Conservation (phyloP, 106 monocot genomes). For the Dendrobium catenatum region DNA sequence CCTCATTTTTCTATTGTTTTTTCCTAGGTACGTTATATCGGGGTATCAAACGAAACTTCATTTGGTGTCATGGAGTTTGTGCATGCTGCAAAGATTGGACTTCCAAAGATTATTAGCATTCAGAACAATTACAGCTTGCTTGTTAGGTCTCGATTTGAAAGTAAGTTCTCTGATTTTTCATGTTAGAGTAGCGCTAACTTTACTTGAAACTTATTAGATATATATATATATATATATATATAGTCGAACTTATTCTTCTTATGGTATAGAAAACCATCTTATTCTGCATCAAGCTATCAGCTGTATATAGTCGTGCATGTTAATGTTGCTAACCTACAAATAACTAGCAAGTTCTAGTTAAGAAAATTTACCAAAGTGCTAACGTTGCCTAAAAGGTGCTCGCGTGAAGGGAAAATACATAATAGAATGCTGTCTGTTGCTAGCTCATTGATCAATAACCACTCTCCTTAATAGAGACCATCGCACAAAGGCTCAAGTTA, state of each 20-base stretch:
- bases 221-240: neutral
- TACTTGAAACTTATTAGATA: too few species aligned
- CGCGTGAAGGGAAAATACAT: too few species aligned
- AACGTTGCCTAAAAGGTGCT: too few species aligned
- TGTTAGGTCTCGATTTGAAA: constrained; percentile 71
- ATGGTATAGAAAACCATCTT: neutral
- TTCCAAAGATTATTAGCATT: constrained; percentile 93
- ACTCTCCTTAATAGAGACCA: too few species aligned
- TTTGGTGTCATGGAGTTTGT: constrained; percentile 95
- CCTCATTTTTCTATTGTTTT: neutral
- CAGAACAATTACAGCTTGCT: constrained; percentile 86
- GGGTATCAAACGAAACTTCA: constrained; percentile 97
- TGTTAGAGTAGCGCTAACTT: too few species aligned
- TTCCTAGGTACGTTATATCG: constrained; percentile 71
- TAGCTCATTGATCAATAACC: too few species aligned
- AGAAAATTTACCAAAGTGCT: too few species aligned
- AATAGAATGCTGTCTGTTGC: too few species aligned
- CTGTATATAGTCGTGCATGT: too few species aligned
- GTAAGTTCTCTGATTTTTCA: constrained; percentile 15
- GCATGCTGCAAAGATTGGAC: constrained; percentile 67
- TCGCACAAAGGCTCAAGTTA: too few species aligned
- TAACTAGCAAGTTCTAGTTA: too few species aligned
- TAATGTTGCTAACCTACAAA: too few species aligned
- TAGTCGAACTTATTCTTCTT: neutral
- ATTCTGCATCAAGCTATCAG: neutral